Base-by-base conservation (phyloP, 2,329 filamentous ascomycete genomes). In the Phialocephala sp. region DNA sequence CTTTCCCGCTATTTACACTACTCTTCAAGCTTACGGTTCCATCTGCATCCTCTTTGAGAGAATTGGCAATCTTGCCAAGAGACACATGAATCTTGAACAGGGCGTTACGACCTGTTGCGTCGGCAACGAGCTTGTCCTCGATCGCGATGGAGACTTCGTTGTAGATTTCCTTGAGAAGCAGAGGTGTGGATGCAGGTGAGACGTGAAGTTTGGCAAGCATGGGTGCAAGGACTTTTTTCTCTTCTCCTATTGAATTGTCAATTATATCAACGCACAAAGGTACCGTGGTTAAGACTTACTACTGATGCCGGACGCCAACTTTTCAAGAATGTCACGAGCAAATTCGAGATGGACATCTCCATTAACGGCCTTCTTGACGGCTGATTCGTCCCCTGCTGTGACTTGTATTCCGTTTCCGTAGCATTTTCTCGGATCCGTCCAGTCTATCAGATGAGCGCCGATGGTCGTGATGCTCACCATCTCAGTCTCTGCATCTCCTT, bases 371-470 rank as follows among this genome's bases (percentile, higher is more conserved):
- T 85, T 89, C 77, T 86, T 89, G 8, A 11, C 8, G 61, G 86
- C 83, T 1, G 81, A 82, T 58, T 91, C 86, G 60, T 78, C 79
- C 27, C 75, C 79, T 65, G 81, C 79, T 1, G 83, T 73, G 1
- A 79, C 72, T 35, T 80, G 71, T 35, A 76, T 76, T 55, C 80
- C 72, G 69, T 80, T 84, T 64, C 77, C 84, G 79, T 80, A 91
- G 80, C 81, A 92, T 77, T 96, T 94, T 59, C 94, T 84, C 43
- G 94, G 93, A 77, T 98, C 94, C 0, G 94, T 98, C 95, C 94
- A 98, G 76, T 98, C 94, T 0, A 94, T 87, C 8, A 98, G 81
- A 74, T 93, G 94, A 2, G 91, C 88, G 0, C 92, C 93, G 65
- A 97, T 91, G 2, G 89, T 87, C 52, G 87, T 85, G 69, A 96